Evolutionary conservation across 352 stramenopile genomes (phyloP).

Genomic region (Phytophthora podocarpi): DNA sequence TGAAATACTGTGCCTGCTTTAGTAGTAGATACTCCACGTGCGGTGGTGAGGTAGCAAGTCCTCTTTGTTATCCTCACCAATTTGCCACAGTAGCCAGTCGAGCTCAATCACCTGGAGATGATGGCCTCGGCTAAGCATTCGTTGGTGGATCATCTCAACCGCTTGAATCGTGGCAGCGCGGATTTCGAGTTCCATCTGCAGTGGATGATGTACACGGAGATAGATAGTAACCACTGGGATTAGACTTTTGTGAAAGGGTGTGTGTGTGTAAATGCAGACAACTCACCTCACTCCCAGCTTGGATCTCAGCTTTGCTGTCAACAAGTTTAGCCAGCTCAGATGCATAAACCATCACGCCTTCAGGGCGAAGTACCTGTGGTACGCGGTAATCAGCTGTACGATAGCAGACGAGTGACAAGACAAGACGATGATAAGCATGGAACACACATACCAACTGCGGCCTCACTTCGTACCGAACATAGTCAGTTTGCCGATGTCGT

Average conservation of each 20-base stretch:
- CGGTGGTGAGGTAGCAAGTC: slow-evolving; percentile 81
- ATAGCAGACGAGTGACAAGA: not conserved
- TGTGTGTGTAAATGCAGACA: not conserved
- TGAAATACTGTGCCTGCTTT: no score
- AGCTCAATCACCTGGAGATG: slow-evolving; percentile 77
- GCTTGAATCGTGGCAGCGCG: slow-evolving; percentile 83
- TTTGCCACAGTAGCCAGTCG: slow-evolving; percentile 90
- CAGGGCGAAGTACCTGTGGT: slow-evolving; percentile 73
- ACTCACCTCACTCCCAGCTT: slow-evolving; percentile 66
- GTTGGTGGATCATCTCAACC: slow-evolving; percentile 70
- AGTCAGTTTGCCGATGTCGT: slow-evolving; percentile 83
- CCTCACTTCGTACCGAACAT: slow-evolving; percentile 74
- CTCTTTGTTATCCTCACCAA: slow-evolving; percentile 80
- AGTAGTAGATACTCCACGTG: slow-evolving; percentile 90
- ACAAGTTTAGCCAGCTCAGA: slow-evolving; percentile 48
- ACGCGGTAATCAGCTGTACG: slow-evolving; percentile 86
- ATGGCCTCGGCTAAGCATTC: slow-evolving; percentile 39
- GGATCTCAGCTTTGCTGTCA: slow-evolving; percentile 60
- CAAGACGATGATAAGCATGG: not conserved
- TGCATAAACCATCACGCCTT: slow-evolving; percentile 76
- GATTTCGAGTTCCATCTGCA: slow-evolving; percentile 84
- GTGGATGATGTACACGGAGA: no score
- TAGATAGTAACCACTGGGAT: no score
- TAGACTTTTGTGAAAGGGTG: not conserved
- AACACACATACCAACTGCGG: not conserved